Conservation (phyloP, 2,329 filamentous ascomycete genomes). For the Diaporthe ampelina region DNA sequence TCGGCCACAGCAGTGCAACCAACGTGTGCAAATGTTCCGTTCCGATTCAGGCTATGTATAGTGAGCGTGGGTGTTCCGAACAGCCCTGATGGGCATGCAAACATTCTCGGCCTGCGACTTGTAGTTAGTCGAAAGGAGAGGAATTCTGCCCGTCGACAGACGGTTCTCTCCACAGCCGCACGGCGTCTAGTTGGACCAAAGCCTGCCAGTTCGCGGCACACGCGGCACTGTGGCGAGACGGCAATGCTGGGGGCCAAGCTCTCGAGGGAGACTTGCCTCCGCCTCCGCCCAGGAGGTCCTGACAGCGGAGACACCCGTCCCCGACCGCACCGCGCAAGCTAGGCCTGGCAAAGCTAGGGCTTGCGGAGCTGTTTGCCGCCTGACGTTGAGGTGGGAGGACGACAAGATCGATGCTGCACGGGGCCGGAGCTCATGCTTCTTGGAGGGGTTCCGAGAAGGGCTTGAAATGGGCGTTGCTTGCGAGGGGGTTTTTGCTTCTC, state of each 20-base stretch:
- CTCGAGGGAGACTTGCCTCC: conserved; percentile 9
- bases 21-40: conserved; percentile 10
- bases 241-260: background rate
- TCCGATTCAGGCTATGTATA: conserved; percentile 17
- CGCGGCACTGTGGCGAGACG: conserved; percentile 26
- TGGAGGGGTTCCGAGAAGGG: background rate
- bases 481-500: conserved; percentile 12
- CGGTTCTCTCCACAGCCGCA: background rate
- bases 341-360: conserved; percentile 27
- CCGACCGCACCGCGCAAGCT: background rate
- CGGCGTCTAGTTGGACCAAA: background rate
- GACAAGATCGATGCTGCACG: background rate
- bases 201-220: conserved; percentile 6
- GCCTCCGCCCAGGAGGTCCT: conserved; percentile 10
- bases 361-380: conserved; percentile 9
- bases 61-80: background rate
- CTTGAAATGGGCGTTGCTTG: conserved; percentile 9
- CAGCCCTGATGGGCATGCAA: background rate
- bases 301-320: conserved; percentile 29
- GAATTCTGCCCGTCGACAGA: background rate
- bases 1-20: conserved; percentile 16
- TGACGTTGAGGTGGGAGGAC: background rate
- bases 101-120: background rate
- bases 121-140: background rate
- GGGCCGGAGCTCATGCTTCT: background rate